Conservation (phyloP, 345 rosid species). For the Bruguiera gymnorhiza region DNA sequence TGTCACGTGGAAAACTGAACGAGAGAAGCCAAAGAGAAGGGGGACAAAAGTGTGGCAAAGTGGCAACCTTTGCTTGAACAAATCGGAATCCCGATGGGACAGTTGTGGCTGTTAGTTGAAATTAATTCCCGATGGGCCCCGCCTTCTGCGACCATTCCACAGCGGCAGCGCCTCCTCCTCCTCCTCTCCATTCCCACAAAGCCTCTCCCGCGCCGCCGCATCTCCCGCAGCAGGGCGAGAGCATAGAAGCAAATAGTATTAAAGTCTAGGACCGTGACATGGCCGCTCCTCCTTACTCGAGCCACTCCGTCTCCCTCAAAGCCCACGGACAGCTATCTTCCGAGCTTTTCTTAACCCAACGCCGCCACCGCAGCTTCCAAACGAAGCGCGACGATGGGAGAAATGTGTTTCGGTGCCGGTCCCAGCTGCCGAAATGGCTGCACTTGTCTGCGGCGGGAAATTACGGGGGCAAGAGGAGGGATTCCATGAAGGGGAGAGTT, state of each 20-base stretch:
- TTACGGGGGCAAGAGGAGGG: background rate
- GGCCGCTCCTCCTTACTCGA: slow-evolving; percentile 2
- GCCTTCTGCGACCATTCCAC: background rate
- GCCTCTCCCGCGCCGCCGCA: too few relatives aligned
- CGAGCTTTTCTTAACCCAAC: background rate
- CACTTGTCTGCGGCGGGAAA: background rate
- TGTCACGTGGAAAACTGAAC: too few relatives aligned
- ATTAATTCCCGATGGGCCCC: background rate
- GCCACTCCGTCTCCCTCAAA: background rate
- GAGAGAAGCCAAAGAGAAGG: too few relatives aligned
- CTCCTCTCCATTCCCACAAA: background rate
- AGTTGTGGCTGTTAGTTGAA: too few relatives aligned
- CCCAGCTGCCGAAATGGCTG: slow-evolving; percentile 1
- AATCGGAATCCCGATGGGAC: too few relatives aligned
- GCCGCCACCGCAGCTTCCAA: background rate
- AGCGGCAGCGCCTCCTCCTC: background rate
- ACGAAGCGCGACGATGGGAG: background rate
- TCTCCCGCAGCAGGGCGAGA: too few relatives aligned
- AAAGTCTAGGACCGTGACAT: background rate
- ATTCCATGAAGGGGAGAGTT: slow-evolving; percentile 28
- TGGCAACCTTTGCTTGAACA: too few relatives aligned
- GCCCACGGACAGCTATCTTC: background rate
- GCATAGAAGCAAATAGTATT: too few relatives aligned
- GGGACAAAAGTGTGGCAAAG: too few relatives aligned
- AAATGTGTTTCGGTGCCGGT: background rate